Percentiles rank a stretch among this genome's conserved stretches.
Evolutionary conservation across 192 early-diverging fungal species (phyloP).

Genomic region (Backusella macrospora): DNA sequence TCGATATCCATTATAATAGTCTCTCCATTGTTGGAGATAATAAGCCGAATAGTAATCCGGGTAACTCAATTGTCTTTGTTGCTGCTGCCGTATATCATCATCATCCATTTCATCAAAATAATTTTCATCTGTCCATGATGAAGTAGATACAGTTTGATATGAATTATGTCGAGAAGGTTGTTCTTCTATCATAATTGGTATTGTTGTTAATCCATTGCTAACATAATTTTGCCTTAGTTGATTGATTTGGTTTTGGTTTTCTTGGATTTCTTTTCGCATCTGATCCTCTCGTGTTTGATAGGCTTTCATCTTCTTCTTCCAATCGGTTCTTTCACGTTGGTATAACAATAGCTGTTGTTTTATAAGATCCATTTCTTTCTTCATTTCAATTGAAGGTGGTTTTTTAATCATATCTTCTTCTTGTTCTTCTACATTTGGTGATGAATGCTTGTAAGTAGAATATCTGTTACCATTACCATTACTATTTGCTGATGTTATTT

Average conservation of each 20-base stretch:
- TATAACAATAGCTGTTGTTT: background rate
- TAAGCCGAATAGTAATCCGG: slow-evolving; percentile 1
- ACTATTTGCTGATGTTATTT: too few species aligned
- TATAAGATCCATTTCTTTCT: background rate
- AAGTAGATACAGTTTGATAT: background rate
- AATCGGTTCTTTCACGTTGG: background rate
- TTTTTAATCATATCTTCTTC: too few species aligned
- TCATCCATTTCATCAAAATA: background rate
- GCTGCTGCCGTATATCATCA: background rate
- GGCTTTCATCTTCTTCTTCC: background rate
- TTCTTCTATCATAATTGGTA: background rate
- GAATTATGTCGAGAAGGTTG: slow-evolving; percentile 2
- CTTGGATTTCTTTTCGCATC: slow-evolving; percentile 11
- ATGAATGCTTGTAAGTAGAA: too few species aligned
- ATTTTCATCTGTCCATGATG: background rate
- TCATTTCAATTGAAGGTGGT: background rate
- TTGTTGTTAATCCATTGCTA: background rate
- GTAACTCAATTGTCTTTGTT: background rate
- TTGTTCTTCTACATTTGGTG: too few species aligned
- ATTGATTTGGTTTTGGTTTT: slow-evolving; percentile 7
- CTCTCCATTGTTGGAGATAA: slow-evolving; percentile 9
- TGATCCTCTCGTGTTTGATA: slow-evolving; percentile 10
- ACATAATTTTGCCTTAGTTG: background rate
- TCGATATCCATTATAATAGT: background rate
- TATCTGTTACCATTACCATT: too few species aligned